Conservation (phyloP, 352 stramenopile genomes). For the Phytophthora capsici region DNA sequence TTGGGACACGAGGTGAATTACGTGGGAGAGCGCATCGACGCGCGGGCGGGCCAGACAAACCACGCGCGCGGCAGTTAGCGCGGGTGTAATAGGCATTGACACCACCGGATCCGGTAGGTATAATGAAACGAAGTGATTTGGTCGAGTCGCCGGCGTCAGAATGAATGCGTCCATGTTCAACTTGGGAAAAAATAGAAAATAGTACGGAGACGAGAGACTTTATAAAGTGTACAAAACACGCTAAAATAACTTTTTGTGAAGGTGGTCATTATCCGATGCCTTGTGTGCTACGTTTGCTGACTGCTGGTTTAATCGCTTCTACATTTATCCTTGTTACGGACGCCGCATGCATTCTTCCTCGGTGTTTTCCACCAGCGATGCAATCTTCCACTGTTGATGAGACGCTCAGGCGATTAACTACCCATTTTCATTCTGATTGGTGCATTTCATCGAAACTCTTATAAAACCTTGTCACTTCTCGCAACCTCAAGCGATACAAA, state of each 20-base stretch:
- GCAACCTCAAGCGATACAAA: constrained; percentile 20
- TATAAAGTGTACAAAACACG: not conserved
- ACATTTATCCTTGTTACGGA: not conserved
- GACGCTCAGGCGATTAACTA: not conserved
- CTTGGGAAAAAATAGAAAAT: constrained; percentile 4
- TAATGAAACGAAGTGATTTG: constrained; percentile 9
- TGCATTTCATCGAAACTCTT: not conserved
- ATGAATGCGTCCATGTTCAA: constrained; percentile 10
- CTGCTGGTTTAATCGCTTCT: too few relatives aligned
- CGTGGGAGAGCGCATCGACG: constrained; percentile 26
- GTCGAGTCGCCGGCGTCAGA: constrained; percentile 1
- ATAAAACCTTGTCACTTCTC: constrained; percentile 2
- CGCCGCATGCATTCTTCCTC: not conserved
- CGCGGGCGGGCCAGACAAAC: constrained; percentile 16
- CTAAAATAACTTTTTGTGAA: not conserved
- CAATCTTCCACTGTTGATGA: not conserved
- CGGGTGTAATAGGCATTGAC: not conserved
- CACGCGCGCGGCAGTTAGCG: constrained; percentile 12
- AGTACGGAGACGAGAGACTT: not conserved
- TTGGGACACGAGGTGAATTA: constrained; percentile 15
- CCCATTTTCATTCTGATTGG: not conserved
- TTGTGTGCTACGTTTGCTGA: too few relatives aligned
- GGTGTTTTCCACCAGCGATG: not conserved
- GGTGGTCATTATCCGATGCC: too few relatives aligned
- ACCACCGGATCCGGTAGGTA: not conserved